Percentiles rank a stretch among this genome's conserved stretches.
phyloP scores from a whole-genome alignment of 1,284 basidiomycete species.

The Singerocomus inundabilis region DNA sequence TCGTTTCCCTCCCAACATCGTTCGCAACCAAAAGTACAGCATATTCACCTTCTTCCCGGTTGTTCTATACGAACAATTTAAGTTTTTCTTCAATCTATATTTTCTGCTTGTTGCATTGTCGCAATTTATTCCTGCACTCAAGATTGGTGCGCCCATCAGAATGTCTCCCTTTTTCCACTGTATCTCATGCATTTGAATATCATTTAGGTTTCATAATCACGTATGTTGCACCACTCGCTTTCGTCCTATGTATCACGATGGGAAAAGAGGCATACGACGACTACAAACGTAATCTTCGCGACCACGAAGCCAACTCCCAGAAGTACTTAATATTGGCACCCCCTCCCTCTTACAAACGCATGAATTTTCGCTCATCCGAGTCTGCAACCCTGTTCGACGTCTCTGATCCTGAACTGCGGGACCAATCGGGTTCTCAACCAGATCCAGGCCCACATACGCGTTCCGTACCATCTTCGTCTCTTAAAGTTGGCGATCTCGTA shows the following conservation, averaged over 20 bases:
- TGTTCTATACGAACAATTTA: conserved; percentile 99
- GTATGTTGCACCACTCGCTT: conserved; percentile 94
- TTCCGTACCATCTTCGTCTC: conserved; percentile 82
- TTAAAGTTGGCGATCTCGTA: conserved; percentile 92
- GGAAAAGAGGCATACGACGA: conserved; percentile 99
- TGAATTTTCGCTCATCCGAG: conserved; percentile 29
- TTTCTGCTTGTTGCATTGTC: conserved; percentile 96
- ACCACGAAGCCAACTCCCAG: conserved; percentile 92
- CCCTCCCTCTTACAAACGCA: conserved; percentile 38
- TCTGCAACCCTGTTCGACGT: conserved; percentile 20
- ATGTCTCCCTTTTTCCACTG: not conserved
- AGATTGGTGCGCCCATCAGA: conserved; percentile 69
- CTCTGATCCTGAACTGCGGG: conserved; percentile 21
- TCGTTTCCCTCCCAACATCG: conserved; percentile 79
- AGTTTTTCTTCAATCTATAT: conserved; percentile 99
- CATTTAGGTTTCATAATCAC: conserved; percentile 87
- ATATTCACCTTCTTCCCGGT: conserved; percentile 91
- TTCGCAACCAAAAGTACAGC: conserved; percentile 99
- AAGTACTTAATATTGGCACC: conserved; percentile 82
- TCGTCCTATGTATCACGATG: conserved; percentile 94
- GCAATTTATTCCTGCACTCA: conserved; percentile 94
- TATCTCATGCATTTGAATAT: not conserved
- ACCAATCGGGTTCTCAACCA: conserved; percentile 21
- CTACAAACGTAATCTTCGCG: conserved; percentile 89
- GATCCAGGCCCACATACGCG: conserved; percentile 56